Conservation (phyloP, 2,329 filamentous ascomycete species). For the Aotearoamyces nothofagi region DNA sequence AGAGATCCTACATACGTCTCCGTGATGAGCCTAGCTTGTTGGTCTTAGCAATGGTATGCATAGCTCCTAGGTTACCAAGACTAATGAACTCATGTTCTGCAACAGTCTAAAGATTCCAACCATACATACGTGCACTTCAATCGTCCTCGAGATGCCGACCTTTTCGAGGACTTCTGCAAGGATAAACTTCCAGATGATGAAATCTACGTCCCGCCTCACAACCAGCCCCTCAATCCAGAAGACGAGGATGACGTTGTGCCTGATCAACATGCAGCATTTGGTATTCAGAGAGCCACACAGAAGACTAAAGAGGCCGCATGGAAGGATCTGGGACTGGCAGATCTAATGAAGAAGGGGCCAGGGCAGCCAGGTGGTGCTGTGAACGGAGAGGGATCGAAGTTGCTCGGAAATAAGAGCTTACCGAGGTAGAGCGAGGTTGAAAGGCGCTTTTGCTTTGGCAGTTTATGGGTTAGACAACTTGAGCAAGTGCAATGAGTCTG, state of each 20-base stretch:
- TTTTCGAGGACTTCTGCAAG: constrained; percentile 64
- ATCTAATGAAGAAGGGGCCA: constrained; percentile 52
- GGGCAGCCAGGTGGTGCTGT: constrained; percentile 1
- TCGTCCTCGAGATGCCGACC: constrained; percentile 55
- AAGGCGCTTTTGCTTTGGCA: too few species aligned
- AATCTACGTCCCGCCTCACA: constrained; percentile 65
- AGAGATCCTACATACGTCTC: too few species aligned
- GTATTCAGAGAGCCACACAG: constrained; percentile 69
- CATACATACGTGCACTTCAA: constrained; percentile 68
- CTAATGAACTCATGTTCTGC: too few species aligned
- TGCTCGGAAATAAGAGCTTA: constrained; percentile 3
- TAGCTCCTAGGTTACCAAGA: too few species aligned
- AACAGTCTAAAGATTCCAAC: constrained; percentile 50
- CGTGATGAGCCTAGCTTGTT: too few species aligned
- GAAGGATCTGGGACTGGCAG: constrained; percentile 62
- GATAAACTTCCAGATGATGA: constrained; percentile 61
- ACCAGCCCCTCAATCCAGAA: constrained; percentile 73
- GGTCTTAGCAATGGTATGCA: too few species aligned
- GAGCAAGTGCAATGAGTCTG: too few species aligned
- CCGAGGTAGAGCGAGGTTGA: constrained; percentile 2
- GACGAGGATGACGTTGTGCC: constrained; percentile 82
- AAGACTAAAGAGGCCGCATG: constrained; percentile 56
- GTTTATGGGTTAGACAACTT: too few species aligned
- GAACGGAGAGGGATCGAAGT: constrained; percentile 1
- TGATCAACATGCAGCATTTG: constrained; percentile 77